phyloP scores from a whole-genome alignment of 306 rosid species.

The Carpinus viminea region DNA sequence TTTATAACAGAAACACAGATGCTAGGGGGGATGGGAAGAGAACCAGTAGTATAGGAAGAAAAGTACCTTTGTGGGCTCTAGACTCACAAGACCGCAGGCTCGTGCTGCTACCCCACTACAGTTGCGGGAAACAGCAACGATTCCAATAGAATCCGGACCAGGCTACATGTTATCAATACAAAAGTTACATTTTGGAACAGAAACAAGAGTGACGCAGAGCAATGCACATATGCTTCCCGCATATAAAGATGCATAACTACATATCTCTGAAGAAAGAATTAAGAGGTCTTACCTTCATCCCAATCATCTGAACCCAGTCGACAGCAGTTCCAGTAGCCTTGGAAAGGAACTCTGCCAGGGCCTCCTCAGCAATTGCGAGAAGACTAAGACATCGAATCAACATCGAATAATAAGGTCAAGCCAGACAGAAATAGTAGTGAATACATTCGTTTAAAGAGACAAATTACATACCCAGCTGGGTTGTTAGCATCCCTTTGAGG shows the following conservation, averaged over 20 bases:
- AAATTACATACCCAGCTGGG: conserved; percentile 87
- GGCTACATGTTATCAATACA: conserved; percentile 50
- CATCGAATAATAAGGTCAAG: background rate
- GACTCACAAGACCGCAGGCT: conserved; percentile 99
- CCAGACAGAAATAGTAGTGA: background rate
- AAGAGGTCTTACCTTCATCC: conserved; percentile 79
- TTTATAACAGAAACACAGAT: background rate
- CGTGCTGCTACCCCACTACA: conserved; percentile 96
- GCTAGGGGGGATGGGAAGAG: background rate
- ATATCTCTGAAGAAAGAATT: background rate
- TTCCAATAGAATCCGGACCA: conserved; percentile 99
- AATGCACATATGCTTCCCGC: background rate
- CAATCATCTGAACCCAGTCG: conserved; percentile 99
- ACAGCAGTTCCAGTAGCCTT: conserved; percentile 99
- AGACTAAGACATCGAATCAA: conserved; percentile 46
- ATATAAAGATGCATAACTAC: background rate
- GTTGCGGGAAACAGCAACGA: conserved; percentile 99
- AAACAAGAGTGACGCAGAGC: background rate
- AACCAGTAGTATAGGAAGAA: background rate
- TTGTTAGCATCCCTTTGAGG: conserved; percentile 88
- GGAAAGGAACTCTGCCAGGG: conserved; percentile 99
- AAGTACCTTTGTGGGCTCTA: conserved; percentile 89
- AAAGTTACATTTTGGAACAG: background rate
- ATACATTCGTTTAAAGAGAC: background rate
- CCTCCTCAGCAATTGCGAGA: conserved; percentile 96